A percentile compares a stretch with the other conserved stretches of the same genome.
Evolutionary conservation across 306 rosid species (phyloP).

Genomic region (Benincasa hispida): DNA sequence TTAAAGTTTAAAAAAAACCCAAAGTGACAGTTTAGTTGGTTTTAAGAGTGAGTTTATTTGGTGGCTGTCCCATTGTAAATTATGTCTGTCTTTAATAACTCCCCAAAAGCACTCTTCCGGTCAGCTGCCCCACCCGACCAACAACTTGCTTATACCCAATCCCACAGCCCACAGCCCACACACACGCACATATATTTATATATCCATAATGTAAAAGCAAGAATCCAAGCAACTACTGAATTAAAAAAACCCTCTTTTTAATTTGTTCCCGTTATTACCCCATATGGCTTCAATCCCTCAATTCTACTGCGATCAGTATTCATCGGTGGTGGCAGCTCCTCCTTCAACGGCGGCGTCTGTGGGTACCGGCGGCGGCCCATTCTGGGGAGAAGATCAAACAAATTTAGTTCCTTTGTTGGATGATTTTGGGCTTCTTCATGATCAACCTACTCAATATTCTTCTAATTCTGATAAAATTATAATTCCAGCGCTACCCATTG

Average conservation of each 20-base stretch:
- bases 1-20: not conserved
- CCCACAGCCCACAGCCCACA: not conserved
- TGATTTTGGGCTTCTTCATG: not conserved
- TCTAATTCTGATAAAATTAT: too few relatives aligned
- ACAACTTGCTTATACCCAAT: not conserved
- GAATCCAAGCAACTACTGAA: not conserved
- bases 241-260: not conserved
- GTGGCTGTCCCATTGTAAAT: not conserved
- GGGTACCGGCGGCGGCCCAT: not conserved
- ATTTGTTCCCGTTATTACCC: not conserved
- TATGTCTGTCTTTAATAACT: not conserved
- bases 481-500: not conserved
- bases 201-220: not conserved
- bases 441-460: not conserved
- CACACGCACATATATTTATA: not conserved
- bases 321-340: not conserved
- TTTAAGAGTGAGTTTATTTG: not conserved
- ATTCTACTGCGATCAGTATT: not conserved
- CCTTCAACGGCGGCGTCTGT: not conserved
- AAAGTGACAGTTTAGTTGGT: not conserved
- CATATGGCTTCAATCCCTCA: not conserved
- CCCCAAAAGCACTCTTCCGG: not conserved
- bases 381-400: not conserved
- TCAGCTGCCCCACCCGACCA: not conserved
- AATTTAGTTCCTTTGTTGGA: not conserved